Base-by-base conservation (phyloP, 2,329 filamentous ascomycete species). In the Alternaria consortialis region DNA sequence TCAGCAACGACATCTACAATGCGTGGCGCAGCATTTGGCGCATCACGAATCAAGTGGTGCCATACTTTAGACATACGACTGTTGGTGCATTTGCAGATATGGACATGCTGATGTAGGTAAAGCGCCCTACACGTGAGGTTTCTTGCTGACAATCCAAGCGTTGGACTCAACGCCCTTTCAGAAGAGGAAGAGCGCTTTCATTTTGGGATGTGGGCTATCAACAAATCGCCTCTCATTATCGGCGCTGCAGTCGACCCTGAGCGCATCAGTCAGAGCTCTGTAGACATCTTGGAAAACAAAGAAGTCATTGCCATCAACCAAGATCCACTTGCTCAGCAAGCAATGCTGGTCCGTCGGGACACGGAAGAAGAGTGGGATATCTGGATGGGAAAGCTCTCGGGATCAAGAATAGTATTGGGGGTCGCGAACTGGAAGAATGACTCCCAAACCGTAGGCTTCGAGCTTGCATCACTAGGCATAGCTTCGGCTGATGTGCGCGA, bases 271-370 rank as follows among this genome's bases (percentile, higher is more conserved):
- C 47, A 67, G 15, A 58, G 63, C 2, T 74, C 72, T 1, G 15
- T 69, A 2, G 62, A 60, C 4, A 75, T 80, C 47, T 60, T 81
- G 47, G 77, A 77, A 1, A 87, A 88, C 71, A 77, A 80, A 27
- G 85, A 86, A 56, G 81, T 86, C 23, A 84, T 89, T 25, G 82
- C 82, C 0, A 84, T 86, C 68, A 88, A 88, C 65, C 86, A 88
- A 65, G 87, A 88, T 66, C 60, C 81, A 0, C 72, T 88, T 0
- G 85, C 81, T 0, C 75, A 82, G 54, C 84, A 85, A 44, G 84
- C 85, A 0, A 78, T 79, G n/a, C 75, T 89, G 1, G 71, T 82
- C 1, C 77, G 77, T 15, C 71, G 80, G 32, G 78, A 75, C 58
- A 78, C 78, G 0, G 74, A 77, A 47, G 76, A 80, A 52, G 68